A percentile compares a stretch with the other conserved stretches of the same genome.
These are phyloP conservation scores for Seiridium cupressi DNA, from an alignment of 2,329 filamentous ascomycete genomes.

Conservation along the genomic window DNA sequence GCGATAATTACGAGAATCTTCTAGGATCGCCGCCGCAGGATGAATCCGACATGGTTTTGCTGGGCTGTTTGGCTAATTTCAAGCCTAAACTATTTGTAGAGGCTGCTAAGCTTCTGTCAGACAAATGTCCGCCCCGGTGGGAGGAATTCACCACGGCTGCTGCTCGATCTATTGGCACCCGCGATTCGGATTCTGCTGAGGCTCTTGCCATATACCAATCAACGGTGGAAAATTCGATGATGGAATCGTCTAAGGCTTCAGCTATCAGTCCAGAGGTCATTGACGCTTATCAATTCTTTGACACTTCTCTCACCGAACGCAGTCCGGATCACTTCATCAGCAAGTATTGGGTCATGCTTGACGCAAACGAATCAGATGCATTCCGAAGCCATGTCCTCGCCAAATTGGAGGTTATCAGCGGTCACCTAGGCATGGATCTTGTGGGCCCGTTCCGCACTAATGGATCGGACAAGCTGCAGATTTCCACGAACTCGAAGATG, in stretches of 20 bases:
- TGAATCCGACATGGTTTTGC: slow-evolving; percentile 17
- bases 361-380: slow-evolving; percentile 9
- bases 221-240: background rate
- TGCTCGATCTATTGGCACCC: slow-evolving; percentile 20
- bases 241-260: background rate
- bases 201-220: slow-evolving; percentile 15
- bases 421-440: slow-evolving; percentile 19
- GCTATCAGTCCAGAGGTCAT: slow-evolving; percentile 10
- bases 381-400: slow-evolving; percentile 15
- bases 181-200: slow-evolving; percentile 11
- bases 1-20: background rate
- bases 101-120: slow-evolving; percentile 24
- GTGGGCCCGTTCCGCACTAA: slow-evolving; percentile 13
- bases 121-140: slow-evolving; percentile 19
- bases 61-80: slow-evolving; percentile 25
- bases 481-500: background rate
- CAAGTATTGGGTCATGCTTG: slow-evolving; percentile 16
- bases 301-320: slow-evolving; percentile 2
- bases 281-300: slow-evolving; percentile 23
- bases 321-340: slow-evolving; percentile 16
- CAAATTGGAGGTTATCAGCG: slow-evolving; percentile 23
- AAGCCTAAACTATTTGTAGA: slow-evolving; percentile 22
- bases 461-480: background rate
- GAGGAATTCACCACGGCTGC: slow-evolving; percentile 23
- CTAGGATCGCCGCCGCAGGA: background rate